Percentiles rank a stretch among this genome's conserved stretches.
Conservation (phyloP, 1,139 yeast genomes). For the Eremothecium coryli region DNA sequence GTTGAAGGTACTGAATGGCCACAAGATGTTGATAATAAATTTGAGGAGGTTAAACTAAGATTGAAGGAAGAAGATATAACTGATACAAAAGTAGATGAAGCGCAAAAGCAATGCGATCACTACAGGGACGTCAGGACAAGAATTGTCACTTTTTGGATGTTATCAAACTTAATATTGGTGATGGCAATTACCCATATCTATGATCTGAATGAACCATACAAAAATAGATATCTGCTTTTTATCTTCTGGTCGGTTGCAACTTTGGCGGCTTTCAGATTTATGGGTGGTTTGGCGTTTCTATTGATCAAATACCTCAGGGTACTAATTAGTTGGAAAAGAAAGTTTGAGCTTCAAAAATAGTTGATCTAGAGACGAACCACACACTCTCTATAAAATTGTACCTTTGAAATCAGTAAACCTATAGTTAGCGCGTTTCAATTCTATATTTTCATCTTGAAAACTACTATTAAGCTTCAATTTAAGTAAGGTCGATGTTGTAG, state of each 20-base stretch:
- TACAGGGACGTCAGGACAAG: slow-evolving; percentile 90
- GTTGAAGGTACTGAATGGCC: slow-evolving; percentile 77
- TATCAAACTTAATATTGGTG: slow-evolving; percentile 66
- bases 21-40: slow-evolving; percentile 53
- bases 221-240: slow-evolving; percentile 70
- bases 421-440: background rate
- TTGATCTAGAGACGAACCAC: too few species aligned
- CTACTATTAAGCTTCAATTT: too few species aligned
- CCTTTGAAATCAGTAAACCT: too few species aligned
- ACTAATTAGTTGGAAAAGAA: slow-evolving; percentile 33
- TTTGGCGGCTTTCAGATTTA: slow-evolving; percentile 67
- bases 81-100: slow-evolving; percentile 28
- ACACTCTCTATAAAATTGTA: too few species aligned
- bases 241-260: slow-evolving; percentile 88
- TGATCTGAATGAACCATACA: slow-evolving; percentile 49
- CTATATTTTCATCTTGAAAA: background rate
- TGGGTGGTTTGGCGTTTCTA: slow-evolving; percentile 67
- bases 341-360: slow-evolving; percentile 31
- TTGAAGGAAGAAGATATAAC: slow-evolving; percentile 46
- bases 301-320: slow-evolving; percentile 35
- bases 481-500: too few species aligned
- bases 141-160: slow-evolving; percentile 88
- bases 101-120: slow-evolving; percentile 68
- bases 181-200: slow-evolving; percentile 84
- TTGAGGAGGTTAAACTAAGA: slow-evolving; percentile 77